Evolutionary conservation across 2,329 filamentous ascomycete species (phyloP).

Genomic region (Aureobasidium sp.): DNA sequence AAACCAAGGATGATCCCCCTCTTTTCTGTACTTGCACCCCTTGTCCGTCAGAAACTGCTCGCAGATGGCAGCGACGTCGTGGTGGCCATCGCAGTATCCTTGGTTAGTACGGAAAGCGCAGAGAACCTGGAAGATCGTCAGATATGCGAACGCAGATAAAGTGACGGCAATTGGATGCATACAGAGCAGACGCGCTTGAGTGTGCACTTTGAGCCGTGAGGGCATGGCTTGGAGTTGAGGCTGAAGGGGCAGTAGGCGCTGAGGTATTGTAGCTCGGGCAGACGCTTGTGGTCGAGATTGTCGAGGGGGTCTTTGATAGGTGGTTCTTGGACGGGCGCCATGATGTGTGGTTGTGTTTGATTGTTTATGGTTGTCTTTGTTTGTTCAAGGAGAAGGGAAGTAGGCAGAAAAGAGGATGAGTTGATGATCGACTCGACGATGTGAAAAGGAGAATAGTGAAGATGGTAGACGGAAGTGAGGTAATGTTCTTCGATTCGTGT

Average conservation of each 20-base stretch:
- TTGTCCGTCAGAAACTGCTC: conserved; percentile 2
- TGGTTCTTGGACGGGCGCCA: background rate
- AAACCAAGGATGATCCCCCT: background rate
- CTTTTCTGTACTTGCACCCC: background rate
- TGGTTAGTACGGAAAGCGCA: background rate
- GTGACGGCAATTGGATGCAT: background rate
- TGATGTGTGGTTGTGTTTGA: background rate
- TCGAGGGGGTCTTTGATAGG: background rate
- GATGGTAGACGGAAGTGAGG: too few relatives aligned
- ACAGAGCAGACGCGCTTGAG: conserved; percentile 2
- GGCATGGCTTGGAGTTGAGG: background rate
- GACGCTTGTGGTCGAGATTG: background rate
- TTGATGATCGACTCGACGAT: too few relatives aligned
- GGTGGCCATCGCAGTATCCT: background rate
- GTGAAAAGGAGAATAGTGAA: too few relatives aligned
- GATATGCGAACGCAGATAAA: background rate
- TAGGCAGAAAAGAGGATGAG: too few relatives aligned
- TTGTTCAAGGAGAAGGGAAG: background rate
- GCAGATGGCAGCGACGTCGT: background rate
- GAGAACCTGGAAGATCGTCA: background rate
- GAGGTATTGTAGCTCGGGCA: background rate
- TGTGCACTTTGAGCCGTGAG: background rate
- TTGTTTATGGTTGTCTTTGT: too few relatives aligned
- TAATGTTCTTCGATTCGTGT: too few relatives aligned
- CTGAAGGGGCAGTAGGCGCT: conserved; percentile 2